Evolutionary conservation across 441 rosid genomes (phyloP).

Genomic region (Dalechampia spathulata): DNA sequence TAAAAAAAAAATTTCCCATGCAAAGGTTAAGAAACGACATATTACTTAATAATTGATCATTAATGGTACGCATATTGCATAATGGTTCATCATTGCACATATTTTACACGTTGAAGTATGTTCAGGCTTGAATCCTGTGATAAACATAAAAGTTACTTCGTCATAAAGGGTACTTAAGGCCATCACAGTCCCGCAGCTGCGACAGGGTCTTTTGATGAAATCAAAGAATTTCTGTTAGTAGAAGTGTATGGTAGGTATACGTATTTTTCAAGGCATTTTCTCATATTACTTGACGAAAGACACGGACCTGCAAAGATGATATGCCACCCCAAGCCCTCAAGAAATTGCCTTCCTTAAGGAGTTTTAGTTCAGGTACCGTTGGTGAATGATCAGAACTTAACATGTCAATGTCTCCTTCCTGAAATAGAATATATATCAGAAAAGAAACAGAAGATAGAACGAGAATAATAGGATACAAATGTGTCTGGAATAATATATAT

Average conservation of each 20-base stretch:
- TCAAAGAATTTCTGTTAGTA: too few relatives aligned
- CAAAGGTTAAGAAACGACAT: background rate
- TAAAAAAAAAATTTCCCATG: background rate
- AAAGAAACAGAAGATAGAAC: conserved; percentile 2
- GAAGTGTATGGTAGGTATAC: too few relatives aligned
- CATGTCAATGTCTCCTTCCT: conserved; percentile 89
- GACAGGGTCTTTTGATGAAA: too few relatives aligned
- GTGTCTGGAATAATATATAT: conserved; percentile 13
- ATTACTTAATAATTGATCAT: too few relatives aligned
- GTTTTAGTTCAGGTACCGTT: conserved; percentile 77
- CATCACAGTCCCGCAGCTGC: background rate
- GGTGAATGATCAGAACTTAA: conserved; percentile 98
- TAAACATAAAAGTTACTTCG: background rate
- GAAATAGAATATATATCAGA: conserved; percentile 21
- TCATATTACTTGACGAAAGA: background rate
- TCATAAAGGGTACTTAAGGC: background rate
- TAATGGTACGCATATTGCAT: too few relatives aligned
- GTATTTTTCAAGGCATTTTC: background rate
- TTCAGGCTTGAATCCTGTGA: background rate
- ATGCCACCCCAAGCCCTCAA: conserved; percentile 97
- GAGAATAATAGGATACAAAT: background rate
- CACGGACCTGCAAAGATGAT: conserved; percentile 86
- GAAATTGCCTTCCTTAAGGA: conserved; percentile 65
- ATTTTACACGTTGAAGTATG: background rate
- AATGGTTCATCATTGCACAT: background rate